Conservation (phyloP, 805 yeast genomes). For the Zygosaccharomyces kombuchaensis region DNA sequence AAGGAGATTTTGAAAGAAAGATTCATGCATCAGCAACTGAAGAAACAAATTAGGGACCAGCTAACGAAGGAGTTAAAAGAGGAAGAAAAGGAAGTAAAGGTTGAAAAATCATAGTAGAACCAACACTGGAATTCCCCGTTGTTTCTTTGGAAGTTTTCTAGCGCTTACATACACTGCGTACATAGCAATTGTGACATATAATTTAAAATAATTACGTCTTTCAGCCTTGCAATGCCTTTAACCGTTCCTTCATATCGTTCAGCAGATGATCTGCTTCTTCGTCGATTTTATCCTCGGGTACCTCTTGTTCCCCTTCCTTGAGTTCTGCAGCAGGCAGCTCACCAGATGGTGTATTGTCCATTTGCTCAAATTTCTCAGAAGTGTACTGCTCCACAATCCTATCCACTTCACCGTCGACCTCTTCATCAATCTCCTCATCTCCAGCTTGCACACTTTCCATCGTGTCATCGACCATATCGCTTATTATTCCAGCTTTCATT, state of each 20-base stretch:
- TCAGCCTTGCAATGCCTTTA: constrained; percentile 72
- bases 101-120: neutral
- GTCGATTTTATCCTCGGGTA: constrained; percentile 42
- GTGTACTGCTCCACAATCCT: constrained; percentile 50
- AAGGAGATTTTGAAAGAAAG: constrained; percentile 30
- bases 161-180: neutral
- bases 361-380: constrained; percentile 39
- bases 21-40: constrained; percentile 18
- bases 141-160: neutral
- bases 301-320: constrained; percentile 35
- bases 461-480: constrained; percentile 92
- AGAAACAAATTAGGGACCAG: constrained; percentile 23
- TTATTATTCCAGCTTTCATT: constrained; percentile 79
- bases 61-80: constrained; percentile 27
- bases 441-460: constrained; percentile 63
- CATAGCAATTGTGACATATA: neutral
- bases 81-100: constrained; percentile 2
- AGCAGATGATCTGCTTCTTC: constrained; percentile 73
- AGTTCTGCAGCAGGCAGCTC: constrained; percentile 20
- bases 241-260: constrained; percentile 82
- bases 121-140: neutral
- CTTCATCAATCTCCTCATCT: constrained; percentile 62
- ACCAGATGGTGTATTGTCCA: constrained; percentile 36
- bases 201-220: neutral
- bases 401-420: constrained; percentile 58